Percentiles rank a stretch among this genome's conserved stretches.
phyloP scores from a whole-genome alignment of 1,139 yeast genomes.

The Debaryomyces psychrophilus region DNA sequence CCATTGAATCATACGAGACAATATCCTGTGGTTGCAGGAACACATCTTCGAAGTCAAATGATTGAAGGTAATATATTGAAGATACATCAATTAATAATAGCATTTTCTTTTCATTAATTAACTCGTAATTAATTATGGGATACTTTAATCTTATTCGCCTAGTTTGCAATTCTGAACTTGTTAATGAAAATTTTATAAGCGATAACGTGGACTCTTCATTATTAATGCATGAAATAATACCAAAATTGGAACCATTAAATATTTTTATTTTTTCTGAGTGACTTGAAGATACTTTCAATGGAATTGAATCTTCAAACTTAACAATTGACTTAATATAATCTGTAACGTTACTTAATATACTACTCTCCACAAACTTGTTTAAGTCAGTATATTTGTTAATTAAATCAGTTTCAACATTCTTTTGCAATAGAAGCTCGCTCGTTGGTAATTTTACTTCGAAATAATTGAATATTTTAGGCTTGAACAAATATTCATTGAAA shows the following conservation, averaged over 20 bases:
- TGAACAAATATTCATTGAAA: slow-evolving; percentile 31
- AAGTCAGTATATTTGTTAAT: slow-evolving; percentile 13
- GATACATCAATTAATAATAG: slow-evolving; percentile 14
- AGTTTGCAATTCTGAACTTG: slow-evolving; percentile 4
- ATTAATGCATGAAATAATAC: slow-evolving; percentile 12
- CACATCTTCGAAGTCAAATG: slow-evolving; percentile 15
- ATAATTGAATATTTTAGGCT: slow-evolving; percentile 28
- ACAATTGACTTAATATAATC: slow-evolving; percentile 18
- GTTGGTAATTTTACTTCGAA: slow-evolving; percentile 24
- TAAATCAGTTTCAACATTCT: slow-evolving; percentile 12
- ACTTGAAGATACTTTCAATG: slow-evolving; percentile 8
- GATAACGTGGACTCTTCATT: slow-evolving; percentile 1
- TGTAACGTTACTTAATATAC: slow-evolving; percentile 18
- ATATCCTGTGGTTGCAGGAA: slow-evolving; percentile 6
- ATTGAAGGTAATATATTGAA: slow-evolving; percentile 13
- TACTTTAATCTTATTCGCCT: slow-evolving; percentile 2
- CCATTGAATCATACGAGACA: slow-evolving; percentile 13
- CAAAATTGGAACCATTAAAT: slow-evolving; percentile 6
- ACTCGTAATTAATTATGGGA: slow-evolving; percentile 17
- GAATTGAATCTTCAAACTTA: slow-evolving; percentile 10
- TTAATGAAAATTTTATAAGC: slow-evolving; percentile 10
- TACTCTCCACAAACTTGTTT: slow-evolving; percentile 14
- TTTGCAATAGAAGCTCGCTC: slow-evolving; percentile 20
- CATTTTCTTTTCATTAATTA: slow-evolving; percentile 17
- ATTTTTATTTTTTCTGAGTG: slow-evolving; percentile 5